Evolutionary conservation across 2,329 filamentous ascomycete species (phyloP).

Genomic region (Ceratocystis cacaofunesta): DNA sequence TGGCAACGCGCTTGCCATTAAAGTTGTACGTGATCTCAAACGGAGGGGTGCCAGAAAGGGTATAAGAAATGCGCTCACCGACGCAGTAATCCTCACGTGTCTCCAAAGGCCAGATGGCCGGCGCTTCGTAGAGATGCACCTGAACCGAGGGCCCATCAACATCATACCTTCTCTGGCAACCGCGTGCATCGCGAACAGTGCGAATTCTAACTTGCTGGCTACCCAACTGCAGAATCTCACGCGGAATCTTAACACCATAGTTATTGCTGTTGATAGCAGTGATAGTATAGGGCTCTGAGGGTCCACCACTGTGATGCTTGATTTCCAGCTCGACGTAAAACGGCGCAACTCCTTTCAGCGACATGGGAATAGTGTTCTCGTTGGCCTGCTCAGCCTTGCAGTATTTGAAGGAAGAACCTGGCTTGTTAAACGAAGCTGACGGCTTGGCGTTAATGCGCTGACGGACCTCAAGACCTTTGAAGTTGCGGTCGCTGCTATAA

Average conservation of each 20-base stretch:
- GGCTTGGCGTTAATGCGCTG: slow-evolving; percentile 79
- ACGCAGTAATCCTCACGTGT: slow-evolving; percentile 82
- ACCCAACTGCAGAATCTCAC: slow-evolving; percentile 72
- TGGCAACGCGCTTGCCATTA: slow-evolving; percentile 65
- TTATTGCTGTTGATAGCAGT: slow-evolving; percentile 60
- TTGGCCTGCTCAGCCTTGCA: slow-evolving; percentile 71
- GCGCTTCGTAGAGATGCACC: slow-evolving; percentile 84
- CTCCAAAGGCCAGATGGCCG: slow-evolving; percentile 77
- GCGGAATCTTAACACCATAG: slow-evolving; percentile 72
- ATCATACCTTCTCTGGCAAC: slow-evolving; percentile 69
- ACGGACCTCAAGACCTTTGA: slow-evolving; percentile 52
- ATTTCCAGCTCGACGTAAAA: slow-evolving; percentile 88
- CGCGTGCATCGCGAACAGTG: slow-evolving; percentile 72
- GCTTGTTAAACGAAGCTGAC: slow-evolving; percentile 64
- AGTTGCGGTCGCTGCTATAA: slow-evolving; percentile 60
- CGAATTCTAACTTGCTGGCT: slow-evolving; percentile 78
- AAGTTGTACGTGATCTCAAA: slow-evolving; percentile 92
- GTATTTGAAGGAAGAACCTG: slow-evolving; percentile 88
- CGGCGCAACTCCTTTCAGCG: slow-evolving; percentile 66
- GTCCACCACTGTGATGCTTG: slow-evolving; percentile 70
- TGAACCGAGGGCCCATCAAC: slow-evolving; percentile 62
- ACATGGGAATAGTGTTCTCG: slow-evolving; percentile 79
- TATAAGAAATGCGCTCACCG: slow-evolving; percentile 85
- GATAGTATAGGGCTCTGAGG: slow-evolving; percentile 68
- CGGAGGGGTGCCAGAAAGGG: slow-evolving; percentile 74